Conservation (phyloP, 495 filamentous ascomycete species). For the Lasiosphaeria miniovina region DNA sequence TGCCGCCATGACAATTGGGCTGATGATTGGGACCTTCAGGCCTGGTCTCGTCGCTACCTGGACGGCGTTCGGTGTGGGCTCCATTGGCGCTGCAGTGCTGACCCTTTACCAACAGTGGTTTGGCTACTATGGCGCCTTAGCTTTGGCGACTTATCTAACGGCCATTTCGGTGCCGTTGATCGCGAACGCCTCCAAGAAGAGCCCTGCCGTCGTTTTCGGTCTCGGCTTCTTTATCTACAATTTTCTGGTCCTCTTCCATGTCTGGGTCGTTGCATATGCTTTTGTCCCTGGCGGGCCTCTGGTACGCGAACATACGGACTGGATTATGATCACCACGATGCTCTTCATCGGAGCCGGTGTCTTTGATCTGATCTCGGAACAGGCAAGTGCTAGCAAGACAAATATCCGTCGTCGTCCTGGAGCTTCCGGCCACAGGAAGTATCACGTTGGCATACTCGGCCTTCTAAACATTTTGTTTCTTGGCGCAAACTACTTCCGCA, state of each 20-base stretch:
- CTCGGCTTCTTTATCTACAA: conserved; percentile 88
- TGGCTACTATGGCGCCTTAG: conserved; percentile 83
- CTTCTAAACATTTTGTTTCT: conserved; percentile 75
- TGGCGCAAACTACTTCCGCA: conserved; percentile 83
- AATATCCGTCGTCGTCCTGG: conserved; percentile 20
- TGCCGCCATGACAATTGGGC: conserved; percentile 78
- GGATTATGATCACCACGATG: conserved; percentile 86
- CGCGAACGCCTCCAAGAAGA: conserved; percentile 67
- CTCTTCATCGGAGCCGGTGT: conserved; percentile 80
- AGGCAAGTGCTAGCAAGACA: conserved; percentile 22
- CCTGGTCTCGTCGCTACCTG: conserved; percentile 70
- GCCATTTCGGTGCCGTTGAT: conserved; percentile 73
- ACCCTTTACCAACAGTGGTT: conserved; percentile 80
- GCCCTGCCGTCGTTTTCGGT: conserved; percentile 76
- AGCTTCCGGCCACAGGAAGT: conserved; percentile 46
- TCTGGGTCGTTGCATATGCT: conserved; percentile 98
- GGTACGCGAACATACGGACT: conserved; percentile 92
- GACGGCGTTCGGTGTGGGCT: conserved; percentile 76
- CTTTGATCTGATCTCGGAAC: conserved; percentile 61
- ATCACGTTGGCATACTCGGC: conserved; percentile 48
- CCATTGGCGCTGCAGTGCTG: conserved; percentile 73
- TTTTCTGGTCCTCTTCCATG: conserved; percentile 85
- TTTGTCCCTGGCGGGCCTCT: conserved; percentile 97
- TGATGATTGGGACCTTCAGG: conserved; percentile 72
- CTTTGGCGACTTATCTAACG: conserved; percentile 74